Evolutionary conservation across 306 rosid genomes (phyloP).

Genomic region (Adenanthera pavonina): DNA sequence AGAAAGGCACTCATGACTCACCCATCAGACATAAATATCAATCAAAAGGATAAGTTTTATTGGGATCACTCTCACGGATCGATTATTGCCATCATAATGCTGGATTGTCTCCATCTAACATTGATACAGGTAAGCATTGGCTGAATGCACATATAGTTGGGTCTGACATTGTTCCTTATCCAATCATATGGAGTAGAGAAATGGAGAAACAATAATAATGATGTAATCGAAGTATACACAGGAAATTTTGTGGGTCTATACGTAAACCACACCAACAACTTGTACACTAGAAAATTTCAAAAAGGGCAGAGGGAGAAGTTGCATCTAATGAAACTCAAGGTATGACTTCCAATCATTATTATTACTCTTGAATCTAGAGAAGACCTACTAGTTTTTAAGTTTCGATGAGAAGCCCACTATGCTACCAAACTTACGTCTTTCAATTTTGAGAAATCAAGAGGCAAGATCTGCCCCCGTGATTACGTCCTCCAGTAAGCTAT

Average conservation of each 20-base stretch:
- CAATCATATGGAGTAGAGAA: slow-evolving; percentile 43
- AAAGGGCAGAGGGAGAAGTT: background rate
- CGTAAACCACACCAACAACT: background rate
- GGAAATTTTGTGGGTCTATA: background rate
- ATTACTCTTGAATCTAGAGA: background rate
- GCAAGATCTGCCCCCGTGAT: background rate
- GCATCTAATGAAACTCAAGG: background rate
- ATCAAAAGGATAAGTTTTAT: slow-evolving; percentile 45
- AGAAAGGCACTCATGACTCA: slow-evolving; percentile 34
- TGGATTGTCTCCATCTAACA: slow-evolving; percentile 22
- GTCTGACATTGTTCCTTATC: slow-evolving; percentile 39
- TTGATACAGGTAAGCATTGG: slow-evolving; percentile 27
- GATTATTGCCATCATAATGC: slow-evolving; percentile 32
- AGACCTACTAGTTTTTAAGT: background rate
- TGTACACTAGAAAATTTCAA: background rate
- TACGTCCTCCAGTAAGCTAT: background rate
- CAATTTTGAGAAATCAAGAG: background rate
- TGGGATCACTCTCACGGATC: slow-evolving; percentile 45
- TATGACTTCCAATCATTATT: background rate
- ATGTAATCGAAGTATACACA: background rate
- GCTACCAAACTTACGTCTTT: background rate
- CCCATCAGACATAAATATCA: slow-evolving; percentile 43
- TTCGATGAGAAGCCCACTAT: background rate
- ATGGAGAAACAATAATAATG: slow-evolving; percentile 11
- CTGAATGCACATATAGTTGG: slow-evolving; percentile 24